Evolutionary conservation across 2,329 filamentous ascomycete species (phyloP).

Genomic region (Fusarium algeriense): DNA sequence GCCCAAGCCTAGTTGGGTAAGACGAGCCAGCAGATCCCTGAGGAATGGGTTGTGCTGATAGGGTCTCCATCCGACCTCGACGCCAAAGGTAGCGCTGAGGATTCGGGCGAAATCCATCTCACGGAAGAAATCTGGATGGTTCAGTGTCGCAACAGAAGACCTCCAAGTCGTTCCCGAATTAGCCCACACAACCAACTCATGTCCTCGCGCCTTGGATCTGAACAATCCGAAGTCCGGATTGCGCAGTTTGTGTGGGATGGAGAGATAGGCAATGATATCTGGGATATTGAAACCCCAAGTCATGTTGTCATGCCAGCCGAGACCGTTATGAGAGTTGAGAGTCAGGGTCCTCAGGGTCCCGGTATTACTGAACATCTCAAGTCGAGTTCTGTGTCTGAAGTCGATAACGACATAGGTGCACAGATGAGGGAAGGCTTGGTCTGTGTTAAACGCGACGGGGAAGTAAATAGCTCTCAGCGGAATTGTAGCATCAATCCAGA

Average conservation of each 20-base stretch:
- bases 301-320: not conserved
- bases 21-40: not conserved
- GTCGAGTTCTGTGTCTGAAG: not conserved
- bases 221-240: not conserved
- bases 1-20: not conserved
- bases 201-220: not conserved
- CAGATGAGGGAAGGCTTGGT: not conserved
- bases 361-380: rapidly evolving
- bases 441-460: not conserved
- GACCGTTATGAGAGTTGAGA: not conserved
- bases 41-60: not conserved
- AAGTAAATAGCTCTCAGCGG: slow-evolving; percentile 18
- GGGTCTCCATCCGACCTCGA: slow-evolving; percentile 16
- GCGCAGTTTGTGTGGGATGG: slow-evolving; percentile 9
- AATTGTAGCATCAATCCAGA: slow-evolving; percentile 18
- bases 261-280: slow-evolving; percentile 13
- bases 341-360: rapidly evolving
- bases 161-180: not conserved
- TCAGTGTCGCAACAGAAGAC: rapidly evolving
- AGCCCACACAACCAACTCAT: not conserved
- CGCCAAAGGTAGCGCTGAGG: slow-evolving; percentile 15
- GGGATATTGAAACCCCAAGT: slow-evolving; percentile 15
- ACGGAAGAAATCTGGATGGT: not conserved
- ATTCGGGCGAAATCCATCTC: slow-evolving; percentile 16
- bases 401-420: slow-evolving; percentile 28